Evolutionary conservation across 352 stramenopile species (phyloP).

Genomic region (Pythium graminicola): DNA sequence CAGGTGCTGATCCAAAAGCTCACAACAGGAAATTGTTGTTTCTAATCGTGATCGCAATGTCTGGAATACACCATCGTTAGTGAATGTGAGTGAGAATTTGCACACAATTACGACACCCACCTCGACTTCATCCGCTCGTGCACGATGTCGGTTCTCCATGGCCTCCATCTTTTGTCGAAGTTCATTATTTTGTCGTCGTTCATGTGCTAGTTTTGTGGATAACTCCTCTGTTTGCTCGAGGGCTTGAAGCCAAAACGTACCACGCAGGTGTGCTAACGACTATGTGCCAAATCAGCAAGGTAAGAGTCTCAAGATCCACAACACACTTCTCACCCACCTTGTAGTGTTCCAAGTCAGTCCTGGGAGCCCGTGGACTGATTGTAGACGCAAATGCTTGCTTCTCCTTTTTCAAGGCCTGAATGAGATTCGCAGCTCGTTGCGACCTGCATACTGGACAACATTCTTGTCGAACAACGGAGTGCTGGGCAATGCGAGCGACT

Average conservation of each 20-base stretch:
- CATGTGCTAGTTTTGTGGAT: slow-evolving; percentile 10
- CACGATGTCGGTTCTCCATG: slow-evolving; percentile 19
- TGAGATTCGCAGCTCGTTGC: slow-evolving; percentile 13
- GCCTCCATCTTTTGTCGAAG: slow-evolving; percentile 19
- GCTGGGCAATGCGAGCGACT: slow-evolving; percentile 17
- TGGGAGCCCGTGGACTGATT: slow-evolving; percentile 20
- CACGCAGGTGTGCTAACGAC: slow-evolving; percentile 22
- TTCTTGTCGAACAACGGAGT: slow-evolving; percentile 23
- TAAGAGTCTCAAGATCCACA: not conserved
- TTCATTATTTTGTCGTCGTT: slow-evolving; percentile 16
- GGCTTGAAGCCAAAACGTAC: slow-evolving; percentile 22
- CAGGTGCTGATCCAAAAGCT: slow-evolving; percentile 17
- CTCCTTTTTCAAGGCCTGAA: slow-evolving; percentile 20
- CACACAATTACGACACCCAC: not conserved
- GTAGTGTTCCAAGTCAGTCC: slow-evolving; percentile 29
- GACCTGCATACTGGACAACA: slow-evolving; percentile 18
- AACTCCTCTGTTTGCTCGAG: slow-evolving; percentile 18
- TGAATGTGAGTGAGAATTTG: not conserved
- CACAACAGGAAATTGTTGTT: slow-evolving; percentile 22
- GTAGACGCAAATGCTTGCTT: slow-evolving; percentile 15
- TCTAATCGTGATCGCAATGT: slow-evolving; percentile 15
- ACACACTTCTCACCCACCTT: slow-evolving; percentile 12
- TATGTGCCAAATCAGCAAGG: not conserved
- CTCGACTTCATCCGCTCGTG: slow-evolving; percentile 17
- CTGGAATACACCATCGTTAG: not conserved